A percentile compares a stretch with the other conserved stretches of the same genome.
Evolutionary conservation across 768 basidiomycete species (phyloP).

Genomic region (Russula olivacea): DNA sequence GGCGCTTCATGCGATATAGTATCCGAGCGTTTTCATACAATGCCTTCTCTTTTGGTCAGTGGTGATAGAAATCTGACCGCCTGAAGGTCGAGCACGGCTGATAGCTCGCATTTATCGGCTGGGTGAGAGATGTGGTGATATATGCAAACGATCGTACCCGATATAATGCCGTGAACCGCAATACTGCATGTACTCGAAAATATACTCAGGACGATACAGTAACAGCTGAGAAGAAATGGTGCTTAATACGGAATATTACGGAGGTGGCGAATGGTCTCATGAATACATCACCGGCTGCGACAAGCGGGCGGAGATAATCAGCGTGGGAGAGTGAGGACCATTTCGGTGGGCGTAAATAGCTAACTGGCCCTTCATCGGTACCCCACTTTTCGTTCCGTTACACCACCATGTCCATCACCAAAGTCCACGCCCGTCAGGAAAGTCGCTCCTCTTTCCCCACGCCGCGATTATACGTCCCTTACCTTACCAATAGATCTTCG

Average conservation of each 20-base stretch:
- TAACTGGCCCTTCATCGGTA: slow-evolving; percentile 9
- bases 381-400: slow-evolving; percentile 17
- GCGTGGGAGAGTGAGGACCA: slow-evolving; percentile 33
- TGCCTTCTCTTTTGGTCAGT: too few relatives aligned
- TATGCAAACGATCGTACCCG: neutral
- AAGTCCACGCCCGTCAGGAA: slow-evolving; percentile 91
- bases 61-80: too few relatives aligned
- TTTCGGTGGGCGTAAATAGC: slow-evolving; percentile 15
- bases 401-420: slow-evolving; percentile 81
- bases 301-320: slow-evolving; percentile 23
- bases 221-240: neutral
- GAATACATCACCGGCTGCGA: too few relatives aligned
- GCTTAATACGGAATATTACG: neutral
- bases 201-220: too few relatives aligned
- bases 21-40: too few relatives aligned
- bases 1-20: neutral
- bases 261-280: neutral
- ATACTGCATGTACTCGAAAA: too few relatives aligned
- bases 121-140: neutral
- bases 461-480: slow-evolving; percentile 1
- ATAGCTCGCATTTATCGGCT: neutral
- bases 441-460: slow-evolving; percentile 16
- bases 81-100: too few relatives aligned
- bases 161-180: too few relatives aligned
- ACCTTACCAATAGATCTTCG: slow-evolving; percentile 72